Conservation (phyloP, 129 eudicot genomes). For the Smallanthus sonchifolius region DNA sequence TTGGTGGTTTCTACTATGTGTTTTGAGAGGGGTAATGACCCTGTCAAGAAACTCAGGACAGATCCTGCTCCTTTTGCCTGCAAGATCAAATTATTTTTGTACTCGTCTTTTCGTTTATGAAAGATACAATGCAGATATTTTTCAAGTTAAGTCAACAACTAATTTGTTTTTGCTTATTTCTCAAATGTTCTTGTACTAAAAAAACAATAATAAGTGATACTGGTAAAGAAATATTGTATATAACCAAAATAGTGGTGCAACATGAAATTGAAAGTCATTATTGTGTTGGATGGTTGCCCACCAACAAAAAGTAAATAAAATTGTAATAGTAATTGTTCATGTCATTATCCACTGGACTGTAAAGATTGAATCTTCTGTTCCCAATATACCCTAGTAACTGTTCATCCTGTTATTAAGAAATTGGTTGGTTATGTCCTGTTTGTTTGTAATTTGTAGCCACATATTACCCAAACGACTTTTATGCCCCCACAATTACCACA, state of each 20-base stretch:
- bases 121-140: not conserved
- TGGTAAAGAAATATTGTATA: not conserved
- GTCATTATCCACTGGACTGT: not conserved
- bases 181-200: no score
- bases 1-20: conserved; percentile 82
- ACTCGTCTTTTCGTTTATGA: not conserved
- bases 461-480: conserved; percentile 5
- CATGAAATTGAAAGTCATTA: conserved; percentile 2
- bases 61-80: conserved; percentile 99
- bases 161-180: not conserved
- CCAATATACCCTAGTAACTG: not conserved
- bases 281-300: not conserved
- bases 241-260: not conserved
- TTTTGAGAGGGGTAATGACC: conserved; percentile 80
- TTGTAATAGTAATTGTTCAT: not conserved
- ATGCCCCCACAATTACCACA: not conserved
- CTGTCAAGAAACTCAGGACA: conserved; percentile 85
- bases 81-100: conserved; percentile 4
- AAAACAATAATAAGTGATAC: not conserved
- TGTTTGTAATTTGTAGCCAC: not conserved
- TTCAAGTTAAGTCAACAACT: not conserved
- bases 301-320: not conserved
- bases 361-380: not conserved
- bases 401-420: not conserved
- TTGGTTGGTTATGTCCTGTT: not conserved